Evolutionary conservation across 78 protist genomes (phyloP), one percentile per base, ranked within the genome.

Genomic region (Goniomonas avonlea): DNA sequence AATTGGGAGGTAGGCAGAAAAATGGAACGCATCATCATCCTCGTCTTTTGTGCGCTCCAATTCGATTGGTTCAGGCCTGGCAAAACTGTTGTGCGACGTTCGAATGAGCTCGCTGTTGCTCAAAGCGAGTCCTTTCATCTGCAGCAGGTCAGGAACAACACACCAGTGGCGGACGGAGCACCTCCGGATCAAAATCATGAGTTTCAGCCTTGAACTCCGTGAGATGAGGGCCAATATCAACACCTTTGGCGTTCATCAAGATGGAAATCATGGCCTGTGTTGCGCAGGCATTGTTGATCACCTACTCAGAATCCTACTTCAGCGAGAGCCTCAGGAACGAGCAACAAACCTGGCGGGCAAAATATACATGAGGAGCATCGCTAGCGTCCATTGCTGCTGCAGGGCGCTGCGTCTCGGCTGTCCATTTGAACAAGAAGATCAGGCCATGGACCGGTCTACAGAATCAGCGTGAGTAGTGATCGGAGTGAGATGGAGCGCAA

Each of bases 221-320:
- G 25, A 94, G 85, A 31, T 74, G 81, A 20, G 77, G 80, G 23
- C 98, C 96, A 3, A 94, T 35, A 18, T 91, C 93, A 0, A 66
- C 70, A 25, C 70, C 91, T 15, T 37, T 32, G 4, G 38, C 29
- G 84, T 96, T 96, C 84, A 96, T 25, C n/a, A 96, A 53, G 55
- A 96, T 85, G 35, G 91, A 81, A 34, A 66, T 27, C 47, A 66
- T 47, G 34, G 74, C 74, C 32, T 55, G 32, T 5, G 98, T 94
- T 2, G 97, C 97, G 71, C 98, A 96, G 20, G 97, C 95, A 68
- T 96, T 94, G 63, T 81, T 68, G 73, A 93, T 90, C 29, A 91
- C 86, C 83, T 88, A 56, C 74, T 37, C n/a, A n/a, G n/a, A n/a
- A n/a, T n/a, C n/a, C n/a, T n/a, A n/a, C n/a, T n/a, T n/a, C n/a